phyloP scores from a whole-genome alignment of 108 stramenopile genomes.

The Pseudonitzschia delicatissima region DNA sequence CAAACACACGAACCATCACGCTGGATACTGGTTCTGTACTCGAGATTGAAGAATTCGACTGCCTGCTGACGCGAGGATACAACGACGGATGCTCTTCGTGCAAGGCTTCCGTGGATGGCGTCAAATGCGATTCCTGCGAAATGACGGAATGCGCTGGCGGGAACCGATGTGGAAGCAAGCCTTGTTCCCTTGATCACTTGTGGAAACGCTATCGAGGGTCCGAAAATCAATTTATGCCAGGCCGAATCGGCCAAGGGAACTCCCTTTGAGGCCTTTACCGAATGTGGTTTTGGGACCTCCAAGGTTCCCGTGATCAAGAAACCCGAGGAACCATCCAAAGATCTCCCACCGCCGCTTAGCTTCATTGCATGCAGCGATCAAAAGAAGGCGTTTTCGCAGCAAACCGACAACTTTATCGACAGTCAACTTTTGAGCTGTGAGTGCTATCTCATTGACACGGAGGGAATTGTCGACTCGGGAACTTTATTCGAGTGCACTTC shows the following conservation, averaged over 20 bases:
- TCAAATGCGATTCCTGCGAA: neutral
- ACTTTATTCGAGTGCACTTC: neutral
- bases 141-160: neutral
- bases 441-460: neutral
- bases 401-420: neutral
- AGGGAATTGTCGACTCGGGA: neutral
- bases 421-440: neutral
- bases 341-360: neutral
- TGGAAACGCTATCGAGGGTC: neutral
- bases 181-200: neutral
- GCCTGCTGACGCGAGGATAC: neutral
- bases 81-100: neutral
- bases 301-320: neutral
- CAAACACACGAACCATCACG: neutral
- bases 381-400: neutral
- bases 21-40: neutral
- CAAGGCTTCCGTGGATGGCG: neutral
- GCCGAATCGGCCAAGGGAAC: neutral
- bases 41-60: neutral
- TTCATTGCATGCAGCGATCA: neutral
- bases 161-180: neutral
- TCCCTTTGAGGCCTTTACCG: neutral
- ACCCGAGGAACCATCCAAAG: neutral
- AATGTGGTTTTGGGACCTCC: neutral
- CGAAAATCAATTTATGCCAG: neutral